These are phyloP conservation scores for Cucurbita ficifolia DNA, from an alignment of 306 rosid species.

Conservation along the genomic window DNA sequence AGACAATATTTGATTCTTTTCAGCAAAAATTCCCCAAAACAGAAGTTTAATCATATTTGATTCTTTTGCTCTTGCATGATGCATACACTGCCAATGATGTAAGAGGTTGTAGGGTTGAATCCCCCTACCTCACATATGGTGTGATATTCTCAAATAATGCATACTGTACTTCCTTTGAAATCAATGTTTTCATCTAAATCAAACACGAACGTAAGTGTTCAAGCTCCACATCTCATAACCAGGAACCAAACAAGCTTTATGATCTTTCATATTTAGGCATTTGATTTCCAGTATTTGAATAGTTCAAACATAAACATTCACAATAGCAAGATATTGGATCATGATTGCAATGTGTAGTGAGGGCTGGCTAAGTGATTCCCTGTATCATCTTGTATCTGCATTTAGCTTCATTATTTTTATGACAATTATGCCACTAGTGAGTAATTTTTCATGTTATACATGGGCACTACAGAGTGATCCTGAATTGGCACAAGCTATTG, in stretches of 20 bases:
- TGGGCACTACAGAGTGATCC: constrained; percentile 54
- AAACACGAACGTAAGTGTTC: neutral
- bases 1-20: neutral
- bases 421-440: neutral
- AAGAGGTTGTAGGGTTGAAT: neutral
- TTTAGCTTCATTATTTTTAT: neutral
- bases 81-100: neutral
- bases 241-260: neutral
- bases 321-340: neutral
- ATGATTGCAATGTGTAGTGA: neutral
- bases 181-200: neutral
- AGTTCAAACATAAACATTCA: neutral
- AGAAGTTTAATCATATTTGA: neutral
- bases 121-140: neutral
- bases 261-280: neutral
- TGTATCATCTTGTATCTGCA: neutral
- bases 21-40: neutral
- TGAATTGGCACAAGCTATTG: constrained; percentile 74
- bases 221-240: neutral
- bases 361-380: neutral
- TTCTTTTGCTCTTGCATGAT: neutral
- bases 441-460: neutral
- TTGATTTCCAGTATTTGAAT: neutral
- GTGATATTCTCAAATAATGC: neutral
- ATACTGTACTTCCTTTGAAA: neutral